phyloP scores from a whole-genome alignment of 768 basidiomycete species.

The Rhodosporidiobolus sp. region DNA sequence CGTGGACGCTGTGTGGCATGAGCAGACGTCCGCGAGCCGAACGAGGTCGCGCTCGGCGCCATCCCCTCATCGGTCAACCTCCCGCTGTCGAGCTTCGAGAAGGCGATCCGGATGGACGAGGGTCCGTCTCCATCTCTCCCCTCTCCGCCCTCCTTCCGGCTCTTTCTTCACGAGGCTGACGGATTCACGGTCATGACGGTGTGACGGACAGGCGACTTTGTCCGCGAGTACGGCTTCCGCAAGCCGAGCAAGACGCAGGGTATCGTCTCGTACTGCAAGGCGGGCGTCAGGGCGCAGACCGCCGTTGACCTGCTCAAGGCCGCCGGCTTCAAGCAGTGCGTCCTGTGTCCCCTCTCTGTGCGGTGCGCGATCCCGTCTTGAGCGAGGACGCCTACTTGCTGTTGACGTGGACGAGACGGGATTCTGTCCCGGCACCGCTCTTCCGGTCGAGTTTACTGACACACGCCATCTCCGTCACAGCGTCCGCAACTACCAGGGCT shows the following conservation, averaged over 20 bases:
- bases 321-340: slow-evolving; percentile 77
- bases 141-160: too few species aligned
- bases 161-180: neutral
- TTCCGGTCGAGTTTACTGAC: too few species aligned
- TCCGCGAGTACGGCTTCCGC: slow-evolving; percentile 65
- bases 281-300: slow-evolving; percentile 74
- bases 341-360: neutral
- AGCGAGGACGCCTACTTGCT: too few species aligned
- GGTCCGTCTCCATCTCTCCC: slow-evolving; percentile 29
- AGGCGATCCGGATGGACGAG: slow-evolving; percentile 59
- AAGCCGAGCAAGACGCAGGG: slow-evolving; percentile 70
- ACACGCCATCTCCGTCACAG: slow-evolving; percentile 39
- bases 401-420: too few species aligned
- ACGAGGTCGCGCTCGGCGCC: slow-evolving; percentile 84
- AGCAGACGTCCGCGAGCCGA: slow-evolving; percentile 85
- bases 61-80: slow-evolving; percentile 90
- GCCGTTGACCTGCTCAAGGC: slow-evolving; percentile 77
- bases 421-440: neutral
- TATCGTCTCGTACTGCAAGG: slow-evolving; percentile 84
- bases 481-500: slow-evolving; percentile 73
- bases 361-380: neutral
- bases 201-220: slow-evolving; percentile 56
- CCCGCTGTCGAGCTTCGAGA: slow-evolving; percentile 72
- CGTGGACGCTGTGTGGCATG: slow-evolving; percentile 60
- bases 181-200: neutral